Evolutionary conservation across 805 yeast genomes (phyloP).

Genomic region (Kurtzmaniella cleridarum): DNA sequence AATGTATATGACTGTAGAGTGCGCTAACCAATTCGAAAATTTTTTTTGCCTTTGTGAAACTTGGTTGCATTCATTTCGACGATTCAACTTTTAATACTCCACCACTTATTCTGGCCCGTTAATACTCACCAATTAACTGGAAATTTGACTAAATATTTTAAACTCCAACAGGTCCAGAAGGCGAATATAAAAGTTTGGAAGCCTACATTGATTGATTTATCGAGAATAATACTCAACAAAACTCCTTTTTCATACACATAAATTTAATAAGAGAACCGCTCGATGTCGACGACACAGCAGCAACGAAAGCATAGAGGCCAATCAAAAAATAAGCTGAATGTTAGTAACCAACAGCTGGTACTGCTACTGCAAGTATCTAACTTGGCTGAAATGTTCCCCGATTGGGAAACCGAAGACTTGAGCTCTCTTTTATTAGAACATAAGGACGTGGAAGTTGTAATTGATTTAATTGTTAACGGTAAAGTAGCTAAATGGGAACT

Average conservation of each 20-base stretch:
- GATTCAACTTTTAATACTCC: not conserved
- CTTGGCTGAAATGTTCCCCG: constrained; percentile 85
- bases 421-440: constrained; percentile 69
- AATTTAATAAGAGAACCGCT: constrained; percentile 1
- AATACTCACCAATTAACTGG: no score
- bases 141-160: not conserved
- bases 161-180: not conserved
- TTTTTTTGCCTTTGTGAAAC: constrained; percentile 4
- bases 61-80: constrained; percentile 4
- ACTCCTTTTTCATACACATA: not conserved
- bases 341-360: constrained; percentile 7
- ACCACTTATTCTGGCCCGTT: no score
- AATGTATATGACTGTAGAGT: no score
- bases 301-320: constrained; percentile 40
- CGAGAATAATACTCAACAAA: not conserved
- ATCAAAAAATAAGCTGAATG: constrained; percentile 28
- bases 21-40: constrained; percentile 2
- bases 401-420: constrained; percentile 87
- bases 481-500: constrained; percentile 93
- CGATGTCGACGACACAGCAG: constrained; percentile 21
- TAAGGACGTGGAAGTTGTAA: constrained; percentile 69
- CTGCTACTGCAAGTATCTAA: constrained; percentile 40
- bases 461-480: constrained; percentile 85
- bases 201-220: not conserved
- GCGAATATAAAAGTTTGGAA: not conserved